phyloP scores from a whole-genome alignment of 495 filamentous ascomycete species.

The Neurospora sp. region DNA sequence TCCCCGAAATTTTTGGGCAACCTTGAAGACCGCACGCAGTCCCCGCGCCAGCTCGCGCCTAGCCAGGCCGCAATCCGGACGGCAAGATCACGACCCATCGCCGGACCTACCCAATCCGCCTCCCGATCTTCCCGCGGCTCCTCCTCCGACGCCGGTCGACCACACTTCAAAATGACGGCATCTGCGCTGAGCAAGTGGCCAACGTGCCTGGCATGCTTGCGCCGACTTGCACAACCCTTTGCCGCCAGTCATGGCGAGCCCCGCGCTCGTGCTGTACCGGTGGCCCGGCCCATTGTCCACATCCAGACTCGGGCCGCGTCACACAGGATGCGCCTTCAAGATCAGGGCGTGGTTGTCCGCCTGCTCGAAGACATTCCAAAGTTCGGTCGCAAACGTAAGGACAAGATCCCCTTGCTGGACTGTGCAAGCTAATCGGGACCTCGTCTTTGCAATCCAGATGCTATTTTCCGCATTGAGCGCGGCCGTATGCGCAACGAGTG shows the following conservation, averaged over 20 bases:
- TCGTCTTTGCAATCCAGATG: conserved; percentile 16
- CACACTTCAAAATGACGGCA: conserved; percentile 8
- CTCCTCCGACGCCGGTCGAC: not conserved
- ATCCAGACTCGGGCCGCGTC: conserved; percentile 22
- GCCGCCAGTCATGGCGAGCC: conserved; percentile 2
- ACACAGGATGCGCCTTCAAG: conserved; percentile 11
- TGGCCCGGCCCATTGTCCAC: not conserved
- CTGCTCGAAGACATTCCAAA: conserved; percentile 48
- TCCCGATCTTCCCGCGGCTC: not conserved
- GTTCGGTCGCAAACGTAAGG: conserved; percentile 50
- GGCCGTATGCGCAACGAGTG: conserved; percentile 41
- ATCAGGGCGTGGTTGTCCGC: conserved; percentile 46
- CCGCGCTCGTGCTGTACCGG: conserved; percentile 3
- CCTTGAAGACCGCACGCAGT: not conserved
- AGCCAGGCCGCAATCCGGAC: not conserved
- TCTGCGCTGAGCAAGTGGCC: conserved; percentile 13
- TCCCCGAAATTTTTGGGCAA: not conserved
- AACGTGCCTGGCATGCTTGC: conserved; percentile 22
- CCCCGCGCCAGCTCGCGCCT: not conserved
- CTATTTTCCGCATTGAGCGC: conserved; percentile 34
- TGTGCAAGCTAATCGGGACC: not conserved
- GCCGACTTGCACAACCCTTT: conserved; percentile 16
- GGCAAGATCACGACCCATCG: not conserved
- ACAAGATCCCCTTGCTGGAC: not conserved
- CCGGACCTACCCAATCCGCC: not conserved